These are phyloP conservation scores for Chlorencoelia australis DNA, from an alignment of 2,329 filamentous ascomycete genomes.

Conservation along the genomic window DNA sequence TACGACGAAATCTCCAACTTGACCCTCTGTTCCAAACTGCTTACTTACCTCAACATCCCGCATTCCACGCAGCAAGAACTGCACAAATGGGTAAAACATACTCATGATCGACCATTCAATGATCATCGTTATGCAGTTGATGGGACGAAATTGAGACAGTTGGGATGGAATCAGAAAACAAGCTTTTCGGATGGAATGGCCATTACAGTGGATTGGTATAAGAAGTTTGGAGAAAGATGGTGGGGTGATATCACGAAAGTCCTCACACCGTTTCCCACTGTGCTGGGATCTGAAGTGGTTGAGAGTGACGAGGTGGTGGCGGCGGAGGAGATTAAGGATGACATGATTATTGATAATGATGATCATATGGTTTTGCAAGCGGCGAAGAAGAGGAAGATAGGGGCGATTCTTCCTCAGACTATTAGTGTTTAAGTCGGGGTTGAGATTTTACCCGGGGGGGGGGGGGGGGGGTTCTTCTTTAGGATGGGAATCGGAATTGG, in stretches of 20 bases:
- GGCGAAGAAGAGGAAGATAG: slow-evolving; percentile 18
- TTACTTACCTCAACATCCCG: slow-evolving; percentile 50
- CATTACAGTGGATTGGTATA: slow-evolving; percentile 62
- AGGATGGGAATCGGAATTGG: too few species aligned
- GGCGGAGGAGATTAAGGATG: slow-evolving; percentile 24
- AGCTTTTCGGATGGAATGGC: slow-evolving; percentile 52
- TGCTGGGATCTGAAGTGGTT: slow-evolving; percentile 44
- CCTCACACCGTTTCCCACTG: slow-evolving; percentile 56
- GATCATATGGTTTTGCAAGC: slow-evolving; percentile 20
- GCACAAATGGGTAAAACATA: slow-evolving; percentile 60
- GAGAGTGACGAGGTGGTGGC: slow-evolving; percentile 25
- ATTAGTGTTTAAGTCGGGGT: too few species aligned
- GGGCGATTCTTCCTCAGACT: background rate
- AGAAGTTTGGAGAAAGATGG: slow-evolving; percentile 54
- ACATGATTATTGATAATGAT: slow-evolving; percentile 15
- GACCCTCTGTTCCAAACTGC: slow-evolving; percentile 54
- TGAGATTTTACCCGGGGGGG: too few species aligned
- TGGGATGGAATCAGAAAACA: slow-evolving; percentile 63
- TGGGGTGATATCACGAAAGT: slow-evolving; percentile 64
- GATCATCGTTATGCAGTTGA: slow-evolving; percentile 65
- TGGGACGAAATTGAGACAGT: slow-evolving; percentile 52
- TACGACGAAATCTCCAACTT: slow-evolving; percentile 69
- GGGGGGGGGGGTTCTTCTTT: too few species aligned
- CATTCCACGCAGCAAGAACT: slow-evolving; percentile 42
- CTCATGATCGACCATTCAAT: slow-evolving; percentile 69